Base-by-base conservation (phyloP, 2,329 filamentous ascomycete species). In the Onygena corvina region DNA sequence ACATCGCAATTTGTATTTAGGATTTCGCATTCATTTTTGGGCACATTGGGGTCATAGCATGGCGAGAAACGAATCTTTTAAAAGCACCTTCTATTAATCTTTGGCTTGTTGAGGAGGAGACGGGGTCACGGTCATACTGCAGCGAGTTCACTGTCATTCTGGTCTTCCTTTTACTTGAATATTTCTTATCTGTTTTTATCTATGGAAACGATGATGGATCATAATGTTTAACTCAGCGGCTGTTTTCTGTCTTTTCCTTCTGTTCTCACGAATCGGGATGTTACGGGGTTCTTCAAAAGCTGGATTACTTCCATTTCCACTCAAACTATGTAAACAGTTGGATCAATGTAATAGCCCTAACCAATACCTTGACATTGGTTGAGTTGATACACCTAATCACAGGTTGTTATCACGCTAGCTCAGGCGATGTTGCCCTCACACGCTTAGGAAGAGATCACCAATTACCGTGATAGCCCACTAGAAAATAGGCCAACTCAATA, bases 221-320 rank as follows among this genome's bases (percentile, higher is more conserved):
- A 42, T 42, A 42, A 42, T 42, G 38, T 42, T 42, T 42, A 42
- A 42, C 25, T 23, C 27, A 23, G 27, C 16, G 38, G 18, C 21
- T 16, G 11, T 42, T 25, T 42, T n/a, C 20, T 42, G 25, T 27
- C 3, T 25, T 20, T 42, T 12, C 3, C 21, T 1, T n/a, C 4
- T 6, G n/a, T n/a, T 7, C 12, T 9, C 21, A 11, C n/a, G n/a
- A n/a, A n/a, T n/a, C n/a, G n/a, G n/a, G n/a, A n/a, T n/a, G n/a
- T n/a, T n/a, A n/a, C n/a, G n/a, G n/a, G n/a, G n/a, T n/a, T 40
- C 8, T 21, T 27, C 21, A 8, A n/a, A n/a, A n/a, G n/a, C n/a
- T n/a, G n/a, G n/a, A n/a, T n/a, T n/a, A n/a, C n/a, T n/a, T n/a
- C n/a, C n/a, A n/a, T n/a, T n/a, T n/a, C n/a, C n/a, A n/a, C n/a